Evolutionary conservation across 257 asterid genomes (phyloP).

Genomic region (Nicotiana benthamiana): DNA sequence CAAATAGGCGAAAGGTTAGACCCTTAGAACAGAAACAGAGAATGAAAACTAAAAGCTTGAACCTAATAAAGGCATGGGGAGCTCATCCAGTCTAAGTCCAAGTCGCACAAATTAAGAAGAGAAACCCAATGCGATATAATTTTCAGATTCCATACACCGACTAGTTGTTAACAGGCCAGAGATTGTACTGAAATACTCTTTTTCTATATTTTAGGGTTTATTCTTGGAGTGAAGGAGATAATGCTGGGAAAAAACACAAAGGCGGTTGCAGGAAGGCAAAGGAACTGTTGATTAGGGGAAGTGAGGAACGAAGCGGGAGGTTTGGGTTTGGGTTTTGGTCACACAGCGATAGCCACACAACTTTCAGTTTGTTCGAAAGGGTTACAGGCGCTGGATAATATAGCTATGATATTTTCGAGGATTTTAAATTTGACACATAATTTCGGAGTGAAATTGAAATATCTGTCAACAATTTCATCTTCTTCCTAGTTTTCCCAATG

Average conservation of each 20-base stretch:
- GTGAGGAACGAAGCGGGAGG: background rate
- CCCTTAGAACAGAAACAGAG: background rate
- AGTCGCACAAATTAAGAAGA: conserved; percentile 18
- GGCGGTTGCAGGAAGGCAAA: background rate
- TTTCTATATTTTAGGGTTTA: background rate
- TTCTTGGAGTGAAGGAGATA: background rate
- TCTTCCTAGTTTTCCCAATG: too few relatives aligned
- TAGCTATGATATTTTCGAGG: background rate
- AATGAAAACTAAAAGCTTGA: background rate
- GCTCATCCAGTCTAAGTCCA: conserved; percentile 71
- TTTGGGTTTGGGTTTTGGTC: background rate
- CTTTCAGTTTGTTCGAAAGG: background rate
- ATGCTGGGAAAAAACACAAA: background rate
- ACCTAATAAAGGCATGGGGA: conserved; percentile 94
- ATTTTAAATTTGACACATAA: background rate
- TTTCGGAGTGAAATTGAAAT: background rate
- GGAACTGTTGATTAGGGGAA: too few relatives aligned
- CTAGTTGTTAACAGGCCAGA: background rate
- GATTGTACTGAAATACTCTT: background rate
- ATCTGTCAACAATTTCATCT: background rate
- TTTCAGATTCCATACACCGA: conserved; percentile 14
- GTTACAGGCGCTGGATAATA: background rate
- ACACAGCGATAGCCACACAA: background rate
- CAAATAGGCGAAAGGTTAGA: background rate
- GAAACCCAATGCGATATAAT: background rate